A percentile compares a stretch with the other conserved stretches of the same genome.
These are phyloP conservation scores for Fraxinus cuspidata DNA, from an alignment of 257 asterid genomes.

Conservation along the genomic window DNA sequence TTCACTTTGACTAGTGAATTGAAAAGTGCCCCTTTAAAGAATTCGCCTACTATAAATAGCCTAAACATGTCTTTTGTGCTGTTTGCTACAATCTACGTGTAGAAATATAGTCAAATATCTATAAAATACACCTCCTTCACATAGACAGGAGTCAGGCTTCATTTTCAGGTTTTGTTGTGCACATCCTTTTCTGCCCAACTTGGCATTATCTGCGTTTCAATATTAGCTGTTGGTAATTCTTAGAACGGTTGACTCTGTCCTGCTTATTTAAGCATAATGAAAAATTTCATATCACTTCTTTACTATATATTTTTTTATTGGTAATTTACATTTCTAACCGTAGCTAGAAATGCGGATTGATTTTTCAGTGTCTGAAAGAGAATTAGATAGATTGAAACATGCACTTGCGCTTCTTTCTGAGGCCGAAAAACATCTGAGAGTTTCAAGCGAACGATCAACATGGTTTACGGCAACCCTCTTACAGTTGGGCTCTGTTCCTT, in stretches of 20 bases:
- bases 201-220: not conserved
- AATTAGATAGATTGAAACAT: conserved; percentile 78
- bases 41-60: not conserved
- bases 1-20: not conserved
- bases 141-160: not conserved
- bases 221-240: not conserved
- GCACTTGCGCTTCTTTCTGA: conserved; percentile 86
- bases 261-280: conserved; percentile 21
- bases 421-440: conserved; percentile 90
- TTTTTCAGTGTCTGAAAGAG: conserved; percentile 75
- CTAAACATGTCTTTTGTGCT: not conserved
- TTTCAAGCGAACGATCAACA: conserved; percentile 85
- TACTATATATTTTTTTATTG: not conserved
- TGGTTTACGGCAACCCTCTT: conserved; percentile 97
- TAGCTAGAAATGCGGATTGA: conserved; percentile 15
- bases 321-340: conserved; percentile 28
- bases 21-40: not conserved
- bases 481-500: conserved; percentile 78
- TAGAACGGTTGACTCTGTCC: no score
- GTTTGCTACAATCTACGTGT: not conserved
- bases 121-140: no score
- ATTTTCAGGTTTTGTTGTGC: not conserved
- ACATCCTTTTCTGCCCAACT: not conserved
- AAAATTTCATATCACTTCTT: conserved; percentile 19
- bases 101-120: not conserved